Evolutionary conservation across 2,329 filamentous ascomycete genomes (phyloP).

Genomic region (Xylariaceae sp.): DNA sequence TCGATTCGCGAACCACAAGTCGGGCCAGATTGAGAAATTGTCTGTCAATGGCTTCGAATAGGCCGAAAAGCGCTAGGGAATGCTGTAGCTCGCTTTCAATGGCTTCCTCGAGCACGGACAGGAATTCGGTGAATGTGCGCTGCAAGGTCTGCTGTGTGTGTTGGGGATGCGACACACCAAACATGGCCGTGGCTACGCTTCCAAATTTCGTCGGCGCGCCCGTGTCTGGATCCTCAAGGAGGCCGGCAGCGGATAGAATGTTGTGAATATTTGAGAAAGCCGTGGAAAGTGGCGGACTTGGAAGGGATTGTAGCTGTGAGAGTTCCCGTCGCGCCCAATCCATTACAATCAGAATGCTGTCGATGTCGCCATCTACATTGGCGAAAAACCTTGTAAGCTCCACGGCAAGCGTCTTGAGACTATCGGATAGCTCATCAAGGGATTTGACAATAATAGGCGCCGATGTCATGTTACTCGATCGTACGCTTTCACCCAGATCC

Average conservation of each 20-base stretch:
- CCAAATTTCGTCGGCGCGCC: constrained; percentile 64
- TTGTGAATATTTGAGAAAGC: constrained; percentile 80
- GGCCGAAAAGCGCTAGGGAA: constrained; percentile 70
- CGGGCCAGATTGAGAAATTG: constrained; percentile 87
- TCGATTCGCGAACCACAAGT: constrained; percentile 76
- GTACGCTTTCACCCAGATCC: constrained; percentile 87
- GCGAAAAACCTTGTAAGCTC: constrained; percentile 91
- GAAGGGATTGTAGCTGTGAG: constrained; percentile 57
- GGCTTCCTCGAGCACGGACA: constrained; percentile 80
- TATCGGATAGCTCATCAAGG: constrained; percentile 80
- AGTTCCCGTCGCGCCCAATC: constrained; percentile 91
- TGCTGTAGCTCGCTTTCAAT: constrained; percentile 80
- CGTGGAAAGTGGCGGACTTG: constrained; percentile 59
- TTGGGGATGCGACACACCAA: constrained; percentile 76
- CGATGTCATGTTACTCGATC: constrained; percentile 84
- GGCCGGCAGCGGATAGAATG: constrained; percentile 59
- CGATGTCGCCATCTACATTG: constrained; percentile 87
- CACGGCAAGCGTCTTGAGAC: constrained; percentile 73
- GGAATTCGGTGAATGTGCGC: constrained; percentile 81
- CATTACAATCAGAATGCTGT: constrained; percentile 89
- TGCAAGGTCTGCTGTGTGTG: constrained; percentile 75
- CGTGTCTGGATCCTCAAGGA: constrained; percentile 49
- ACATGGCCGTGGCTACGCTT: constrained; percentile 61
- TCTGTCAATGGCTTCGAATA: constrained; percentile 88
- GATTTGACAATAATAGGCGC: constrained; percentile 79